A percentile compares a stretch with the other conserved stretches of the same genome.
These are phyloP conservation scores for Boletus vermiculosoides DNA, from an alignment of 768 basidiomycete genomes.

Conservation along the genomic window DNA sequence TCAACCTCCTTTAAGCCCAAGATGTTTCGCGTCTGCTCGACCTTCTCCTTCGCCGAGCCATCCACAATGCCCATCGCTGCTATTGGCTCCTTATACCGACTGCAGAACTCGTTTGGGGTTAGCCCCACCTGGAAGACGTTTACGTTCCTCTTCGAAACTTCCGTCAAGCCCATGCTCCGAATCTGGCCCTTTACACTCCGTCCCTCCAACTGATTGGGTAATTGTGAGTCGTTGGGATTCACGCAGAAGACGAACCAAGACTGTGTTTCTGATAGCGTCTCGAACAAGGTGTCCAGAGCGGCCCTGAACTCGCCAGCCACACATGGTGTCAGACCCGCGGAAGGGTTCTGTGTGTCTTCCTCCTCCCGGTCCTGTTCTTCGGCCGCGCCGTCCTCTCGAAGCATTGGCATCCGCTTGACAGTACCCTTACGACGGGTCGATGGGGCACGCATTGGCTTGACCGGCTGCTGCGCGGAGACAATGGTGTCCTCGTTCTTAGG, in stretches of 20 bases:
- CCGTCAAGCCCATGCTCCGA: constrained; percentile 72
- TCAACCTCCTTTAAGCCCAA: constrained; percentile 66
- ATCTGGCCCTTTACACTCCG: constrained; percentile 92
- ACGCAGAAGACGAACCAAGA: constrained; percentile 91
- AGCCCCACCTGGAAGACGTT: constrained; percentile 82
- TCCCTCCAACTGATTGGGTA: constrained; percentile 93
- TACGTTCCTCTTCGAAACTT: constrained; percentile 66
- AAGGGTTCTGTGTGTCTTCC: constrained; percentile 36
- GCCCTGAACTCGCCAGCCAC: constrained; percentile 87
- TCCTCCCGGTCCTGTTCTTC: constrained; percentile 52
- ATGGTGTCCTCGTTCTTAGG: constrained; percentile 94
- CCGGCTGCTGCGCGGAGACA: constrained; percentile 88
- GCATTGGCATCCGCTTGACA: constrained; percentile 48
- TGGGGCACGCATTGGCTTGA: constrained; percentile 92
- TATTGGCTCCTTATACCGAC: constrained; percentile 75
- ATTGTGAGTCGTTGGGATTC: constrained; percentile 92
- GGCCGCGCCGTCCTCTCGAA: constrained; percentile 30
- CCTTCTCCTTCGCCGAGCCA: constrained; percentile 57
- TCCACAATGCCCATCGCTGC: constrained; percentile 54
- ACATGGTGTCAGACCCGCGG: constrained; percentile 51
- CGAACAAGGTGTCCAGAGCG: constrained; percentile 82
- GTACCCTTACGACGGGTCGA: constrained; percentile 83
- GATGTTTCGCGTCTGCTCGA: constrained; percentile 56
- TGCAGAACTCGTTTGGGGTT: constrained; percentile 82
- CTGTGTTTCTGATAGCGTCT: constrained; percentile 86